Conservation (phyloP, 2,329 filamentous ascomycete genomes). For the Nigrospora osmanthi region DNA sequence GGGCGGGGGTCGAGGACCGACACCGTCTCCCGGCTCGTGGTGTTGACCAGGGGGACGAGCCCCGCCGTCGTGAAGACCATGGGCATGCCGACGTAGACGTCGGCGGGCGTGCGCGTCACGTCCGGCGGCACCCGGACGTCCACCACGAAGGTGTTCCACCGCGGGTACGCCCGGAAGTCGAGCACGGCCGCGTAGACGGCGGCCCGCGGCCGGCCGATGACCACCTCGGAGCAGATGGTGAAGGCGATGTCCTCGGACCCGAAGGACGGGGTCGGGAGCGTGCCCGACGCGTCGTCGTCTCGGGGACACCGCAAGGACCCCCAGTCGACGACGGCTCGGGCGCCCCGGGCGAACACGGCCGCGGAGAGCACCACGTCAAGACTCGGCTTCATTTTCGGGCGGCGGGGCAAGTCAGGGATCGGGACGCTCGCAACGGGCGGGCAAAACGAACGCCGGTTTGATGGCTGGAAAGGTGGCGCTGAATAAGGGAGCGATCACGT, state of each 20-base stretch:
- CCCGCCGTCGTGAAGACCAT: conserved; percentile 16
- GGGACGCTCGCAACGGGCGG: too few relatives aligned
- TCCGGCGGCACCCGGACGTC: conserved; percentile 11
- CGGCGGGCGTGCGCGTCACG: conserved; percentile 11
- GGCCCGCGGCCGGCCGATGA: conserved; percentile 9
- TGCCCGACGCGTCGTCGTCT: not conserved
- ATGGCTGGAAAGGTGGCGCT: too few relatives aligned
- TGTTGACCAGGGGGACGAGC: conserved; percentile 12
- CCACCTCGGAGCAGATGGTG: conserved; percentile 14
- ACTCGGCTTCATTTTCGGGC: too few relatives aligned
- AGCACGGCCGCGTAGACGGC: conserved; percentile 13
- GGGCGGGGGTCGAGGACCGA: conserved; percentile 7
- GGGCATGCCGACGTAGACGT: conserved; percentile 14
- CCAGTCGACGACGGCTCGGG: conserved; percentile 1
- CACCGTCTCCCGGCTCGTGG: conserved; percentile 16
- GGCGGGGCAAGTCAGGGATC: too few relatives aligned
- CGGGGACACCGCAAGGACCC: conserved; percentile 2
- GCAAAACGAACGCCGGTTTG: too few relatives aligned
- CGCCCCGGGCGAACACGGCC: too few relatives aligned
- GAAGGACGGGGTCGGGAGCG: conserved; percentile 10
- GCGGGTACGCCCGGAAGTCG: conserved; percentile 14
- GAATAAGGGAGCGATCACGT: too few relatives aligned
- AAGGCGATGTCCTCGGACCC: conserved; percentile 12
- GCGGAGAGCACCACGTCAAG: too few relatives aligned
- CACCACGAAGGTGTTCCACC: conserved; percentile 18